A percentile compares a stretch with the other conserved stretches of the same genome.
Evolutionary conservation across 129 eudicot genomes (phyloP).

Genomic region (Oenanthe sinensis): DNA sequence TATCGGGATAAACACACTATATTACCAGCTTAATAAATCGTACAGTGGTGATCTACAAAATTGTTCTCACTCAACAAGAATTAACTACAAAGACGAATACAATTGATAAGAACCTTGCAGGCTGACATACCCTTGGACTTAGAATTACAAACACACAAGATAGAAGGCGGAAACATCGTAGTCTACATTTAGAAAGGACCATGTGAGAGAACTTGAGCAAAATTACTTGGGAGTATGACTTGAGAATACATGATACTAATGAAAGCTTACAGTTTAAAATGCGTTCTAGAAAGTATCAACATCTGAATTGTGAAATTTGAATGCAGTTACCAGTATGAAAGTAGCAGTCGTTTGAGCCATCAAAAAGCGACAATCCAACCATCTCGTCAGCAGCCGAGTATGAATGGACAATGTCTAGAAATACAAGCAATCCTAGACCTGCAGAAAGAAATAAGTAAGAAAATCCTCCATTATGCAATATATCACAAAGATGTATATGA

Average conservation of each 20-base stretch:
- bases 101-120: not conserved
- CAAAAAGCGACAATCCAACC: conserved; percentile 91
- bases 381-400: conserved; percentile 97
- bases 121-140: not conserved
- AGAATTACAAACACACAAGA: not conserved
- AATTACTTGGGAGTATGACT: not conserved
- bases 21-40: not conserved
- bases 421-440: conserved; percentile 89
- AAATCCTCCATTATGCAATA: not conserved
- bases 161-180: not conserved
- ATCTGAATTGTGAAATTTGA: not conserved
- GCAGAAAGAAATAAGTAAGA: conserved; percentile 3
- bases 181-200: not conserved
- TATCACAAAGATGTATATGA: not conserved
- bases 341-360: conserved; percentile 96
- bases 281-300: not conserved
- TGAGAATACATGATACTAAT: not conserved
- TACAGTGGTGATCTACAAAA: not conserved
- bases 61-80: not conserved
- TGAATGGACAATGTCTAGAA: conserved; percentile 89
- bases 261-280: not conserved
- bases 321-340: conserved; percentile 68
- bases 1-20: not conserved
- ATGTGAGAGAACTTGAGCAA: not conserved
- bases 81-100: not conserved